Percentiles rank a stretch among this genome's conserved stretches.
Evolutionary conservation across 495 filamentous ascomycete genomes (phyloP).

Genomic region (Lasiosphaeria ovina): DNA sequence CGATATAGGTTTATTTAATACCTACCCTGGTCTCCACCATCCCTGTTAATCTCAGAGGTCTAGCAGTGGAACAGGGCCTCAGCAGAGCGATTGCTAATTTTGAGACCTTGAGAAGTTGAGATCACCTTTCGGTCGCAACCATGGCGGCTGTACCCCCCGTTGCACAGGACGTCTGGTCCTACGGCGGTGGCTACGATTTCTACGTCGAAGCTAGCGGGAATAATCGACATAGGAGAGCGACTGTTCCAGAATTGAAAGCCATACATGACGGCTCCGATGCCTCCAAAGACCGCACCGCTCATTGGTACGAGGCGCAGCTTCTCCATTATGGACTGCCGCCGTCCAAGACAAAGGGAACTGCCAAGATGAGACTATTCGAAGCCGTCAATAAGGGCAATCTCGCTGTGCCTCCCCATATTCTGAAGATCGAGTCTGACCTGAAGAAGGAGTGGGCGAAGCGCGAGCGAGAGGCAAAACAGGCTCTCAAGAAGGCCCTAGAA

Average conservation of each 20-base stretch:
- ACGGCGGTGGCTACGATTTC: constrained; percentile 33
- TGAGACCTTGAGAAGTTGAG: too few relatives aligned
- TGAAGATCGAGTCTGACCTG: constrained; percentile 48
- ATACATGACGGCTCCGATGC: constrained; percentile 38
- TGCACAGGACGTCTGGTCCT: constrained; percentile 19
- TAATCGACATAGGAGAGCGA: constrained; percentile 52
- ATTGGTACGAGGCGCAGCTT: constrained; percentile 59
- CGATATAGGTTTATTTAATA: too few relatives aligned
- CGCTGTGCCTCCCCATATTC: constrained; percentile 41
- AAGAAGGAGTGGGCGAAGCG: constrained; percentile 52
- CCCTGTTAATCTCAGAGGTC: too few relatives aligned
- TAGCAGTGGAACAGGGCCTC: too few relatives aligned
- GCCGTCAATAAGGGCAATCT: constrained; percentile 46
- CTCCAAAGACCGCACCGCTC: constrained; percentile 47
- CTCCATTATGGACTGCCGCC: constrained; percentile 56
- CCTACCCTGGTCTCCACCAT: too few relatives aligned
- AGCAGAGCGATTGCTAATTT: too few relatives aligned
- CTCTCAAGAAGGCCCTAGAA: constrained; percentile 21
- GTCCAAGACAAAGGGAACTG: constrained; percentile 53
- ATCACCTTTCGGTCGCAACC: not conserved
- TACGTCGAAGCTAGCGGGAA: constrained; percentile 46
- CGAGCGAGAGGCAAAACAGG: constrained; percentile 45
- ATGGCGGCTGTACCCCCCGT: constrained; percentile 11
- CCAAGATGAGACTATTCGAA: constrained; percentile 55
- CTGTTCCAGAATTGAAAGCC: constrained; percentile 44